Base-by-base conservation (phyloP, 805 yeast genomes). In the Nakazawaea peltata region DNA sequence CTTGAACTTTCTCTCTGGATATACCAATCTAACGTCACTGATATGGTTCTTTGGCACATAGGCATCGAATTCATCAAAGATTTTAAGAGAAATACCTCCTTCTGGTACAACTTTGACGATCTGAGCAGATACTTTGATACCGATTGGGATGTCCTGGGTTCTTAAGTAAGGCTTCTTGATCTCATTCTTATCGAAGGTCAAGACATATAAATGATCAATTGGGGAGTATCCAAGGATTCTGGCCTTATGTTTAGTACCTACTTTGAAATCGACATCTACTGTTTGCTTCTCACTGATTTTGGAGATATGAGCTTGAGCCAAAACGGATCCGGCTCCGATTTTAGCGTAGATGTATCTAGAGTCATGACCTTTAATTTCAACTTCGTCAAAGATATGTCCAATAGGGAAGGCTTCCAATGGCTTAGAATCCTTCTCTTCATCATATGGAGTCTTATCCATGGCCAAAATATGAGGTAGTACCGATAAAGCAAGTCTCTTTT, bases 1-100 rank as follows among this genome's bases (percentile, higher is more conserved):
- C 57, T 83, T 84, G 67, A 80, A 90, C 50, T 86, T 85, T 64
- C 92, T 74, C 59, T 92, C 97, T 5, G 98, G 98, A 51, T 90
- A 81, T 3, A 76, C 74, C 43, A 90, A 65, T 52, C 77, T 80
- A 39, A 82, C 69, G 56, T 92, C 99, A 45, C 94, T 79, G 56
- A 92, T 72, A 48, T 90, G 95, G 18, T 62, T 51, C 19, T 75
- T 65, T 11, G 84, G 80, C 19, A 85, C 97, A 43, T 70, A 61
- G 4, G 86, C 98, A 28, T 70, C 77, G 44, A 81, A 83, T 32
- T 71, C 69, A 34, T 74, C 77, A 41, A 78, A 76, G 9, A 86
- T 49, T 47, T 72, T 75, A 21, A 92, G 67, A 22, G 73, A 54
- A 21, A 92, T 67, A 16, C 96, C 96, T 34, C 67, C 65, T 26